These are phyloP conservation scores for Leccinum longicurvipes DNA, from an alignment of 768 basidiomycete genomes.

Conservation along the genomic window DNA sequence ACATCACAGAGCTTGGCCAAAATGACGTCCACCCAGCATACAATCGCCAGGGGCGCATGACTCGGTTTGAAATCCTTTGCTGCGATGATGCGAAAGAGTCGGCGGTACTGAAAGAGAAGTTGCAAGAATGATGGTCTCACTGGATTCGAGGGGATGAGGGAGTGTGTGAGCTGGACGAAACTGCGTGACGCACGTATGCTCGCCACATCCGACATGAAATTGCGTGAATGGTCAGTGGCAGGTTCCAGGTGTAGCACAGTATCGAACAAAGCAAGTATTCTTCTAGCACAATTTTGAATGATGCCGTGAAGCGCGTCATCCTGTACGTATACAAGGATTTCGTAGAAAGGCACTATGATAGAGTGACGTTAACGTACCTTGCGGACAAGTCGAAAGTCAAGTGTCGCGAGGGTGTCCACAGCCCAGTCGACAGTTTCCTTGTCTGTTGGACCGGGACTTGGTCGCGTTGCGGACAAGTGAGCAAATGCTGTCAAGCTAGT, in stretches of 20 bases:
- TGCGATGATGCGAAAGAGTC: conserved; percentile 44
- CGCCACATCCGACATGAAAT: conserved; percentile 11
- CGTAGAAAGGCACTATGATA: not conserved
- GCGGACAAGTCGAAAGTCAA: conserved; percentile 31
- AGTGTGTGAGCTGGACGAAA: not conserved
- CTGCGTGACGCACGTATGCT: conserved; percentile 19
- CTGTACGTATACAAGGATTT: conserved; percentile 23
- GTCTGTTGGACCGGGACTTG: not conserved
- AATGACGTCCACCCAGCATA: conserved; percentile 67
- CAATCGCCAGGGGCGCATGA: conserved; percentile 31
- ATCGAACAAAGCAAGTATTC: conserved; percentile 33
- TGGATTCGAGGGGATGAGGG: conserved; percentile 16
- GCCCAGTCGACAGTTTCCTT: conserved; percentile 23
- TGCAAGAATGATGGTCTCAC: conserved; percentile 32
- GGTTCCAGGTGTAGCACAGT: conserved; percentile 11
- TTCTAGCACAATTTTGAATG: conserved; percentile 34
- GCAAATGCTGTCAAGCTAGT: conserved; percentile 20
- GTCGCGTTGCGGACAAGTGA: conserved; percentile 11
- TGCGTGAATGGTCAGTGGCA: not conserved
- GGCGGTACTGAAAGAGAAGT: conserved; percentile 51
- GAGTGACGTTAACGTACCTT: conserved; percentile 16
- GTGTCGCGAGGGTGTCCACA: conserved; percentile 19
- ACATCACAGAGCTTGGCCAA: conserved; percentile 50
- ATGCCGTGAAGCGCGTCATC: conserved; percentile 32
- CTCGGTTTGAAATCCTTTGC: conserved; percentile 26